These are phyloP conservation scores for Austroboletus rostrupii DNA, from an alignment of 1,284 basidiomycete species.

Conservation along the genomic window DNA sequence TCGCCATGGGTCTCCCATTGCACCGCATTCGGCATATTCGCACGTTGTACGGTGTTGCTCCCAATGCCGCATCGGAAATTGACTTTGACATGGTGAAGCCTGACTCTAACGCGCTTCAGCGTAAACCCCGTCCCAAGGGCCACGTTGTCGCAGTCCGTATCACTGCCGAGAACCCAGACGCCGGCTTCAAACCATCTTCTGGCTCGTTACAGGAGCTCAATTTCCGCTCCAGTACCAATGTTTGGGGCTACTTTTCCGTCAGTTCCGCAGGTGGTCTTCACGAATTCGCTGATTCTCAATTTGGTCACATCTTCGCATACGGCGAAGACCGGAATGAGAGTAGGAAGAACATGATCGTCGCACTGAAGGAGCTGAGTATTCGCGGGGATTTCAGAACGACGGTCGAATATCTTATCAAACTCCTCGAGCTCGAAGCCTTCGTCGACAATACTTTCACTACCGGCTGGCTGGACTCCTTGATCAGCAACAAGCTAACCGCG, in stretches of 20 bases:
- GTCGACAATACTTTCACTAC: slow-evolving; percentile 97
- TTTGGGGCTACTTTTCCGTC: slow-evolving; percentile 99
- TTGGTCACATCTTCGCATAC: slow-evolving; percentile 99
- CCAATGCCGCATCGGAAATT: slow-evolving; percentile 84
- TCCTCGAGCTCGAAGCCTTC: slow-evolving; percentile 95
- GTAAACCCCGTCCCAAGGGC: slow-evolving; percentile 95
- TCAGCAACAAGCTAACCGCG: slow-evolving; percentile 94
- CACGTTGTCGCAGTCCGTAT: slow-evolving; percentile 99
- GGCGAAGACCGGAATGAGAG: slow-evolving; percentile 95
- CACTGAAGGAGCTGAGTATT: slow-evolving; percentile 96
- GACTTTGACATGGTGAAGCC: slow-evolving; percentile 96
- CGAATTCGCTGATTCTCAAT: slow-evolving; percentile 98
- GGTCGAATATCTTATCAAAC: slow-evolving; percentile 97
- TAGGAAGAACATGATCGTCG: slow-evolving; percentile 99
- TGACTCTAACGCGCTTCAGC: slow-evolving; percentile 82
- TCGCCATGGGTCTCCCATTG: slow-evolving; percentile 98
- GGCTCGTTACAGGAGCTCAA: slow-evolving; percentile 97
- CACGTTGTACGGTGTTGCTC: slow-evolving; percentile 91
- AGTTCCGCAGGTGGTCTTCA: slow-evolving; percentile 93
- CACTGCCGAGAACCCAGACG: slow-evolving; percentile 99
- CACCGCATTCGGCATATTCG: slow-evolving; percentile 96
- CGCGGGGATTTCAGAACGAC: slow-evolving; percentile 99
- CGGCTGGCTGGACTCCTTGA: slow-evolving; percentile 97
- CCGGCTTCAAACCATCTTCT: slow-evolving; percentile 99
- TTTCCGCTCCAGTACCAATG: slow-evolving; percentile 98